Evolutionary conservation across 768 basidiomycete genomes (phyloP).

Genomic region (Psilocybe cubensis): DNA sequence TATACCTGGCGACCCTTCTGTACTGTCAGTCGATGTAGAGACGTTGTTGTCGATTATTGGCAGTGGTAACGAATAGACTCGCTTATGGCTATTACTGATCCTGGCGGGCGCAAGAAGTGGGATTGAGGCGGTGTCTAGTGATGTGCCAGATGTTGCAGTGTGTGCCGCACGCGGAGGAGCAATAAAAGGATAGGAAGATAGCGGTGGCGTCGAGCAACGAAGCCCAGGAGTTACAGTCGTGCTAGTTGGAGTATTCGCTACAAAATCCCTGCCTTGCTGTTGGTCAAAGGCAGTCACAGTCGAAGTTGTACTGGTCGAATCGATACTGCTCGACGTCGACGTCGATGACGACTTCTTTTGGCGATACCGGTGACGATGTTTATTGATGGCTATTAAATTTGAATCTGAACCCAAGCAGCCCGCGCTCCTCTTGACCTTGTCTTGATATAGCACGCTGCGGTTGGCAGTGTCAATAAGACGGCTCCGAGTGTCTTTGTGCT

Average conservation of each 20-base stretch:
- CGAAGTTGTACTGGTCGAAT: slow-evolving; percentile 15
- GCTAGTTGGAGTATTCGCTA: too few relatives aligned
- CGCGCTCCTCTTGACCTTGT: slow-evolving; percentile 6
- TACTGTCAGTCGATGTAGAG: too few relatives aligned
- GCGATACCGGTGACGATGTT: neutral
- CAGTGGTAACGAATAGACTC: too few relatives aligned
- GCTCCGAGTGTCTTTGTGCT: slow-evolving; percentile 16
- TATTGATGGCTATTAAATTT: neutral
- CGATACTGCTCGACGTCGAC: slow-evolving; percentile 14
- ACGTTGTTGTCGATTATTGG: too few relatives aligned
- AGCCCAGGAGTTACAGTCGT: too few relatives aligned
- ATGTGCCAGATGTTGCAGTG: neutral
- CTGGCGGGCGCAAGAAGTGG: slow-evolving; percentile 2
- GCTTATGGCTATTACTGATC: too few relatives aligned
- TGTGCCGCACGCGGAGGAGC: slow-evolving; percentile 9
- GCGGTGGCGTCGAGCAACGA: neutral
- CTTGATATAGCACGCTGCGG: slow-evolving; percentile 2
- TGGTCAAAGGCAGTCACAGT: slow-evolving; percentile 13
- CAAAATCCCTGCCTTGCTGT: too few relatives aligned
- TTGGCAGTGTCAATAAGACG: slow-evolving; percentile 8
- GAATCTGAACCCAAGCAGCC: too few relatives aligned
- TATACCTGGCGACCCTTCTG: too few relatives aligned
- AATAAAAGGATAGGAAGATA: too few relatives aligned
- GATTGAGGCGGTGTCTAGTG: neutral
- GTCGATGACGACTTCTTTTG: slow-evolving; percentile 11